Conservation (phyloP, 2,329 filamentous ascomycete genomes). For the Fusarium odoratissimum region DNA sequence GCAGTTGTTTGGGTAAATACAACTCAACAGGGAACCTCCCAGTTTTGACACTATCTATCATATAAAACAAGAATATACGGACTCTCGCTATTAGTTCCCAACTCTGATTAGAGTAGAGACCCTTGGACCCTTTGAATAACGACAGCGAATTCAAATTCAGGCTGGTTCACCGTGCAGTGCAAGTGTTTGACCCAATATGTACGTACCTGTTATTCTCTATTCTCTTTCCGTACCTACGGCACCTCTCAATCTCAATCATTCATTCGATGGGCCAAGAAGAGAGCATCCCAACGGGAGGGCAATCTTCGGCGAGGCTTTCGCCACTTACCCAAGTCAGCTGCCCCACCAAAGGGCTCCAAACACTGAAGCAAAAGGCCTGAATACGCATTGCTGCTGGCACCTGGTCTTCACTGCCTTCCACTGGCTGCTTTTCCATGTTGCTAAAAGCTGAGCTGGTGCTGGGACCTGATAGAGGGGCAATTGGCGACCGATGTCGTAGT, state of each 20-base stretch:
- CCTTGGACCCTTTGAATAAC: conserved; percentile 38
- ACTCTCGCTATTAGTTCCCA: conserved; percentile 24
- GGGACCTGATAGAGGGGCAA: not conserved
- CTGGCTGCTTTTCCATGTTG: not conserved
- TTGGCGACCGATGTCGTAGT: not conserved
- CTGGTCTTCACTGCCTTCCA: conserved; percentile 15
- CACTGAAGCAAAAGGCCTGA: conserved; percentile 26
- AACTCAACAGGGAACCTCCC: conserved; percentile 4
- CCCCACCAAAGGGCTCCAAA: conserved; percentile 45
- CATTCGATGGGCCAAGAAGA: conserved; percentile 16
- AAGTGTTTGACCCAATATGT: conserved; percentile 6
- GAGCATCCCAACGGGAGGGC: conserved; percentile 11
- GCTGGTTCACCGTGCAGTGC: not conserved
- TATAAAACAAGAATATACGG: conserved; percentile 18
- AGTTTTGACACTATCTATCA: not conserved
- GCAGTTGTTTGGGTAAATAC: not conserved
- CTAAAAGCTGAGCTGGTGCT: conserved; percentile 17
- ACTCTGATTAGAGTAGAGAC: conserved; percentile 21
- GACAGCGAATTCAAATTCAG: conserved; percentile 3
- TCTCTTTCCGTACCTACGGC: conserved; percentile 17
- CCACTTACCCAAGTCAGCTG: conserved; percentile 50
- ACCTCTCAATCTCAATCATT: not conserved
- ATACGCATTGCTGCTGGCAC: conserved; percentile 26
- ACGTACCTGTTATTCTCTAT: conserved; percentile 25
- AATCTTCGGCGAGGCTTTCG: conserved; percentile 44